Percentiles rank a stretch among this genome's conserved stretches.
These are phyloP conservation scores for sorghum (Sorghum bicolor) DNA, from an alignment of 176 grass and related monocot genomes.

Conservation along the genomic window Sorghum_bicolor_NCBIv3 NC_012878.2:7821501-7822000, in stretches of 20 bases:
- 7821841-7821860: not conserved
- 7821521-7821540: too few species aligned
- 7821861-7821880: not conserved
- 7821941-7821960: too few species aligned
- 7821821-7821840: not conserved
- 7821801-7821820: not conserved
- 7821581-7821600: too few species aligned
- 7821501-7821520: too few species aligned
- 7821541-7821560: too few species aligned
- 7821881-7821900: conserved; percentile 4
- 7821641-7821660: not conserved
- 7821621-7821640: not conserved
- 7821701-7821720: too few species aligned
- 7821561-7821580: too few species aligned
- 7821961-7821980: too few species aligned
- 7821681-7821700: not conserved
- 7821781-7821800: conserved; percentile 26
- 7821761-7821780: conserved; percentile 10
- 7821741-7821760: too few species aligned
- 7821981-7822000: too few species aligned
- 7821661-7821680: not conserved
- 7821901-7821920: not conserved
- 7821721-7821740: too few species aligned
- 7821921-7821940: not conserved
- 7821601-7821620: too few species aligned